Evolutionary conservation across 257 asterid genomes (phyloP).

Genomic region (Primulina huaijiensis): DNA sequence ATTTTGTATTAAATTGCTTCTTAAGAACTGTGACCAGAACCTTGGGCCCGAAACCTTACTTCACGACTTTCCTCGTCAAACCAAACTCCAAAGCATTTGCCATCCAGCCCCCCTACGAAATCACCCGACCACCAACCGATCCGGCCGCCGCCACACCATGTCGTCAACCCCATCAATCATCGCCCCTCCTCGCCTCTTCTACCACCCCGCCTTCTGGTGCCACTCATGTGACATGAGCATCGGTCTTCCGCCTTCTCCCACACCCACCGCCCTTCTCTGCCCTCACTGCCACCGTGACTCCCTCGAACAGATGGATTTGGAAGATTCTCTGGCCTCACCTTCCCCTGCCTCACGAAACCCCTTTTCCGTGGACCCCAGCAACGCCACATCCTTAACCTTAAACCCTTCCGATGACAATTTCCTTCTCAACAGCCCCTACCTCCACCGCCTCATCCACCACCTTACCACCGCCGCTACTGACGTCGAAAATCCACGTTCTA

Average conservation of each 20-base stretch:
- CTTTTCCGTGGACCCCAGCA: slow-evolving; percentile 25
- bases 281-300: slow-evolving; percentile 82
- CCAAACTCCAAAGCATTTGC: slow-evolving; percentile 22
- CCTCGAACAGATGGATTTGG: slow-evolving; percentile 70
- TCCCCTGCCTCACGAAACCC: slow-evolving; percentile 25
- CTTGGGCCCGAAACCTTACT: slow-evolving; percentile 32
- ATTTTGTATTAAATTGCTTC: too few species aligned
- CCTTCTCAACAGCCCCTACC: slow-evolving; percentile 71
- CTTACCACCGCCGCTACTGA: slow-evolving; percentile 49
- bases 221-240: slow-evolving; percentile 90
- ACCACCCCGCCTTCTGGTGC: slow-evolving; percentile 82
- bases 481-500: slow-evolving; percentile 33
- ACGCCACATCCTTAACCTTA: slow-evolving; percentile 25
- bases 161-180: slow-evolving; percentile 37
- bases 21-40: slow-evolving; percentile 11
- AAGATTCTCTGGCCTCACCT: slow-evolving; percentile 34
- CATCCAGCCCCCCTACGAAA: slow-evolving; percentile 28
- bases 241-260: slow-evolving; percentile 62
- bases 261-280: slow-evolving; percentile 64
- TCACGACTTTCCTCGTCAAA: slow-evolving; percentile 1
- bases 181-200: slow-evolving; percentile 41
- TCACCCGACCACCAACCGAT: background rate
- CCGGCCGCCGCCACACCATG: slow-evolving; percentile 30
- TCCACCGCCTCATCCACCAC: slow-evolving; percentile 68
- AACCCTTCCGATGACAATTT: slow-evolving; percentile 62